phyloP scores from a whole-genome alignment of 2,329 filamentous ascomycete species.

The Claviceps cyperi region DNA sequence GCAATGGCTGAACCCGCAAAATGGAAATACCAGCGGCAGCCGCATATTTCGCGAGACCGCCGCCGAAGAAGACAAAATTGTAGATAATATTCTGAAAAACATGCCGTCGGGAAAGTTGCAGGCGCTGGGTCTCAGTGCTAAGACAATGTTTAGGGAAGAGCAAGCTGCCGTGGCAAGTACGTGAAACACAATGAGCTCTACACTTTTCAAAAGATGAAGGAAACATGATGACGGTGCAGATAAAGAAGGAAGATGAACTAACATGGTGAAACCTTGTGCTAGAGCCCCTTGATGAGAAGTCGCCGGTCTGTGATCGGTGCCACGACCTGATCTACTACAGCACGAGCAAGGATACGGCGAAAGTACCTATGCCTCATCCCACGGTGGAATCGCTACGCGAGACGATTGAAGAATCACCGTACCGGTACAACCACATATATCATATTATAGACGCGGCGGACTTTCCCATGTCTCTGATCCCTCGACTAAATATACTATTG shows the following conservation, averaged over 20 bases:
- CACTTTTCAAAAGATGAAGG: neutral
- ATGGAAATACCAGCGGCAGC: conserved; percentile 4
- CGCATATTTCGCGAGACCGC: conserved; percentile 5
- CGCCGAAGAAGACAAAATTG: conserved; percentile 33
- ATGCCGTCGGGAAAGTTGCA: conserved; percentile 28
- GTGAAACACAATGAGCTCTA: neutral
- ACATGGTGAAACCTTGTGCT: neutral
- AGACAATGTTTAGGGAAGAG: conserved; percentile 17
- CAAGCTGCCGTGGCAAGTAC: neutral
- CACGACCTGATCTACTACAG: conserved; percentile 69
- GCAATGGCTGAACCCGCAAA: conserved; percentile 24
- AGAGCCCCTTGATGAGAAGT: conserved; percentile 13
- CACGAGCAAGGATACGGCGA: conserved; percentile 30
- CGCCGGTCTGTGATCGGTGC: conserved; percentile 73
- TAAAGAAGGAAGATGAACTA: neutral
- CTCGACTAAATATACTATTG: conserved; percentile 56
- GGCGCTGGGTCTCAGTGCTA: conserved; percentile 31
- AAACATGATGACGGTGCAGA: neutral
- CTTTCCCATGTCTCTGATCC: conserved; percentile 86
- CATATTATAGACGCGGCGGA: conserved; percentile 91
- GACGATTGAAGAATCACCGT: conserved; percentile 76
- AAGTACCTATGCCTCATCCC: conserved; percentile 60
- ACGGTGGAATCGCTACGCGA: conserved; percentile 66
- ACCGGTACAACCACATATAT: conserved; percentile 87
- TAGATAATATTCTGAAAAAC: conserved; percentile 28